phyloP scores from a whole-genome alignment of 2,329 filamentous ascomycete genomes.

The Truncatella angustata region DNA sequence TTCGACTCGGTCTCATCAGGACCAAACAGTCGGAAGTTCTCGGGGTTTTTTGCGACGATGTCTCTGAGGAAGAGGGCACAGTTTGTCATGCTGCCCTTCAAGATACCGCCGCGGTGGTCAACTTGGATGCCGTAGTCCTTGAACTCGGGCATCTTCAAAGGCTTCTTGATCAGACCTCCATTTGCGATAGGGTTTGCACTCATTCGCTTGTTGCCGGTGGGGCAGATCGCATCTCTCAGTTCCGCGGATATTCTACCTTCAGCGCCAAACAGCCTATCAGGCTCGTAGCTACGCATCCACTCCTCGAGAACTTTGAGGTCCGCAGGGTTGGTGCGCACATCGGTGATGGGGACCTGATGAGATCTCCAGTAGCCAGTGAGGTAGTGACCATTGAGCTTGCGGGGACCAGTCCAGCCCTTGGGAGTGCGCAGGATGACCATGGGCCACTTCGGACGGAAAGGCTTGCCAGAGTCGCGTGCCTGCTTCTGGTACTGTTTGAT shows the following conservation, averaged over 20 bases:
- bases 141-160: conserved; percentile 69
- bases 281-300: conserved; percentile 77
- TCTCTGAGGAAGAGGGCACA: conserved; percentile 68
- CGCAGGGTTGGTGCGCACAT: conserved; percentile 62
- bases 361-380: conserved; percentile 77
- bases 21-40: conserved; percentile 73
- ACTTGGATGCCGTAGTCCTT: conserved; percentile 63
- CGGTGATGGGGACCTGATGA: conserved; percentile 75
- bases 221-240: conserved; percentile 59
- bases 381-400: conserved; percentile 68
- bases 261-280: conserved; percentile 67
- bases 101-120: conserved; percentile 55
- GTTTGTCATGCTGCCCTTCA: conserved; percentile 65
- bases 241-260: conserved; percentile 62
- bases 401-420: conserved; percentile 77
- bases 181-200: conserved; percentile 76
- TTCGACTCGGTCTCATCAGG: conserved; percentile 82
- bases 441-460: conserved; percentile 71
- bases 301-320: conserved; percentile 68
- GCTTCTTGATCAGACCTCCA: conserved; percentile 65
- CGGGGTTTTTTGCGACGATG: conserved; percentile 61
- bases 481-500: conserved; percentile 69
- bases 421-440: conserved; percentile 76
- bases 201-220: conserved; percentile 66
- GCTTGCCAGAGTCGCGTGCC: conserved; percentile 66